These are phyloP conservation scores for Malbranchea cinnamomea DNA, from an alignment of 2,329 filamentous ascomycete species.

Conservation along the genomic window DNA sequence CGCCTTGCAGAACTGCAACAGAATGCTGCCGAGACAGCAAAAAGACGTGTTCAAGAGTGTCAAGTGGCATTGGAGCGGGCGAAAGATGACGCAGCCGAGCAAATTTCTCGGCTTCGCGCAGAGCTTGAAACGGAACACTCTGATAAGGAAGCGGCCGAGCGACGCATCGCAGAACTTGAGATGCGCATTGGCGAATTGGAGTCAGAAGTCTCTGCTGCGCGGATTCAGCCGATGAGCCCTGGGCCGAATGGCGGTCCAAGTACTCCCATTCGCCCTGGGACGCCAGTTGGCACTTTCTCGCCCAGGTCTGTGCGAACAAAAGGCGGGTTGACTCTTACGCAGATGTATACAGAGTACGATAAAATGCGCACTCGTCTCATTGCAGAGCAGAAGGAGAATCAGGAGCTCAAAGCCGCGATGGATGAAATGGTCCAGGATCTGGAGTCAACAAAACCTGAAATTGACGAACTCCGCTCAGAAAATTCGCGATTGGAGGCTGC, in stretches of 20 bases:
- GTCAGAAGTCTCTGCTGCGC: slow-evolving; percentile 31
- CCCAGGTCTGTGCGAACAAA: slow-evolving; percentile 39
- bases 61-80: slow-evolving; percentile 41
- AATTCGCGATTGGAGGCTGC: slow-evolving; percentile 67
- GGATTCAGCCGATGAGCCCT: slow-evolving; percentile 38
- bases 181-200: slow-evolving; percentile 46
- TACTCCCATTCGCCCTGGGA: slow-evolving; percentile 36
- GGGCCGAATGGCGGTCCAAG: slow-evolving; percentile 35
- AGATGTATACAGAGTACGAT: slow-evolving; percentile 48
- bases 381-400: slow-evolving; percentile 57
- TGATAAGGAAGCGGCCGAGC: slow-evolving; percentile 48
- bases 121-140: slow-evolving; percentile 42
- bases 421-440: slow-evolving; percentile 76
- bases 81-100: slow-evolving; percentile 47
- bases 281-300: slow-evolving; percentile 36
- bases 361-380: slow-evolving; percentile 54
- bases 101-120: slow-evolving; percentile 38
- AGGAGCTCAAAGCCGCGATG: slow-evolving; percentile 59
- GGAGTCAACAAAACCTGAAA: slow-evolving; percentile 73
- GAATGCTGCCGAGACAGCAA: slow-evolving; percentile 43
- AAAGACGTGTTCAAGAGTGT: slow-evolving; percentile 44
- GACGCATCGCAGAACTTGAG: slow-evolving; percentile 50
- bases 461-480: slow-evolving; percentile 71
- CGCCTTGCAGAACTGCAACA: slow-evolving; percentile 62
- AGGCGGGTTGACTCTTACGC: slow-evolving; percentile 43